These are phyloP conservation scores for Scutellaria baicalensis DNA, from an alignment of 257 asterid genomes.

Conservation along the genomic window DNA sequence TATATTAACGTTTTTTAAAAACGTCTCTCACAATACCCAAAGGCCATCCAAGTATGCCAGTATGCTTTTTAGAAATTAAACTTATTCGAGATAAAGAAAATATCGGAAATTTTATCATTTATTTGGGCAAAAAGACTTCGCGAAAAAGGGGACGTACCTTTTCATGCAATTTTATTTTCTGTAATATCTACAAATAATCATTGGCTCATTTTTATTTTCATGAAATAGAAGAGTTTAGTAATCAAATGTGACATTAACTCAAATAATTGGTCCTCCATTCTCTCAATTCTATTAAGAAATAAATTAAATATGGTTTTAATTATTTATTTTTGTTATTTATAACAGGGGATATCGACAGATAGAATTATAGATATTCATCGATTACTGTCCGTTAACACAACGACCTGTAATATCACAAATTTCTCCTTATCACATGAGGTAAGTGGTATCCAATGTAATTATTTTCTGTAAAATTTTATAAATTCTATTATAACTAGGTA, in stretches of 20 bases:
- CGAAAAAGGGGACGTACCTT: background rate
- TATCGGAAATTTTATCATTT: background rate
- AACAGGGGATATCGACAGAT: constrained; percentile 83
- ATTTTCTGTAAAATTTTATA: background rate
- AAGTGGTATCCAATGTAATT: background rate
- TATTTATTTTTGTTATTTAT: background rate
- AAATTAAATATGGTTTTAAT: background rate
- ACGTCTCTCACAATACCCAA: too few species aligned
- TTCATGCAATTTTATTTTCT: background rate
- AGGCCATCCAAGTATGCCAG: background rate
- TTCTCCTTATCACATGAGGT: constrained; percentile 87
- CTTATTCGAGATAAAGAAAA: too few species aligned
- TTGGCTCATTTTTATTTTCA: too few species aligned
- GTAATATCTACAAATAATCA: too few species aligned
- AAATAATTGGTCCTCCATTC: too few species aligned
- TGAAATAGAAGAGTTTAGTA: too few species aligned
- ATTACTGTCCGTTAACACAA: constrained; percentile 41
- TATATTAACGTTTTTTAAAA: too few species aligned
- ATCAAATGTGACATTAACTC: too few species aligned
- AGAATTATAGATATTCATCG: constrained; percentile 65
- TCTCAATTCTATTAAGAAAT: background rate
- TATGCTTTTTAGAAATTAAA: background rate
- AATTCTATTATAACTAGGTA: background rate
- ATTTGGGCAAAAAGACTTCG: too few species aligned
- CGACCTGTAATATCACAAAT: constrained; percentile 57